phyloP scores from a whole-genome alignment of 768 basidiomycete species.

The Naematelia encephala region DNA sequence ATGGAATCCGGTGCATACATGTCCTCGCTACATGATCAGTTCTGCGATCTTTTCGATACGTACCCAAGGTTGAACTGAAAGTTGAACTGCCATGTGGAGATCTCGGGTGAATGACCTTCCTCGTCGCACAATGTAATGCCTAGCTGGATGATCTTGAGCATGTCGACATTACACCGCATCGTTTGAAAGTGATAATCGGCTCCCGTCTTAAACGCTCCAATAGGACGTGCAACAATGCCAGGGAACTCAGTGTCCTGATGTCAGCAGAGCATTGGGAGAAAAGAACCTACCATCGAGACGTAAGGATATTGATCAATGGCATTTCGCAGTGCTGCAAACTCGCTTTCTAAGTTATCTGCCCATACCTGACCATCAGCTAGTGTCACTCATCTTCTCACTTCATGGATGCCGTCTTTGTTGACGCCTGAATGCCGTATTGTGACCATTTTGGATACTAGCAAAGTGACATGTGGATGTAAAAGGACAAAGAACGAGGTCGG shows the following conservation, averaged over 20 bases:
- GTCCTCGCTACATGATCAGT: slow-evolving; percentile 65
- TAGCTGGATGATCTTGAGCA: slow-evolving; percentile 95
- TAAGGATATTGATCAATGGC: slow-evolving; percentile 87
- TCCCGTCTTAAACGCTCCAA: slow-evolving; percentile 91
- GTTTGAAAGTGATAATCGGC: slow-evolving; percentile 99
- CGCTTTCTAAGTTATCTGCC: slow-evolving; percentile 84
- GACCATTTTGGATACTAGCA: not conserved
- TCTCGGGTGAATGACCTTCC: slow-evolving; percentile 85
- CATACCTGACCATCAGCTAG: slow-evolving; percentile 64
- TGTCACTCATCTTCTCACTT: slow-evolving; percentile 22
- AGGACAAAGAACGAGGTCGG: not conserved
- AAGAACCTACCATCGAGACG: slow-evolving; percentile 76
- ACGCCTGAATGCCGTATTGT: slow-evolving; percentile 16
- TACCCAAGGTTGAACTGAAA: slow-evolving; percentile 88
- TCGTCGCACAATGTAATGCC: slow-evolving; percentile 93
- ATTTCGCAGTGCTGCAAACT: slow-evolving; percentile 83
- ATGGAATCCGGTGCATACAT: slow-evolving; percentile 99
- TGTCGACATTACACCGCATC: slow-evolving; percentile 98
- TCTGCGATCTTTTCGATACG: not conserved
- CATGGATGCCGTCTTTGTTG: slow-evolving; percentile 40
- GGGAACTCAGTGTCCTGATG: slow-evolving; percentile 96
- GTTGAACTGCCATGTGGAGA: slow-evolving; percentile 98
- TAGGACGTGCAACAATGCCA: slow-evolving; percentile 94
- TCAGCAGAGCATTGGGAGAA: not conserved
- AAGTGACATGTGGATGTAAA: slow-evolving; percentile 7